A percentile compares a stretch with the other conserved stretches of the same genome.
Evolutionary conservation across 2,329 filamentous ascomycete genomes (phyloP).

Genomic region (Fusarium graminum): DNA sequence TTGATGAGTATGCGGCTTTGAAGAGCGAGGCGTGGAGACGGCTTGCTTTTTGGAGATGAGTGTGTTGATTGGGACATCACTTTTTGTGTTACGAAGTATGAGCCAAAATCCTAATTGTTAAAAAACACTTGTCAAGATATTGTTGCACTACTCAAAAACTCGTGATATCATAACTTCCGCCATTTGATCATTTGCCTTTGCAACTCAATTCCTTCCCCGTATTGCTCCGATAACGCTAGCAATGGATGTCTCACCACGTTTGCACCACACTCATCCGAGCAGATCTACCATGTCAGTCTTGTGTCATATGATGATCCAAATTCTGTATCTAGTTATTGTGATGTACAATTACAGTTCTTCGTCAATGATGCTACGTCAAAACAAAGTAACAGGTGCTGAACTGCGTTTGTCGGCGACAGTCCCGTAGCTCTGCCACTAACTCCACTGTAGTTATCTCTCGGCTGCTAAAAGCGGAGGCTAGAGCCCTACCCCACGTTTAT

Average conservation of each 20-base stretch:
- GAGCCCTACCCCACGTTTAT: background rate
- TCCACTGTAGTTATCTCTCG: background rate
- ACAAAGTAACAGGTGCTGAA: background rate
- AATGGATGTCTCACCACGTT: background rate
- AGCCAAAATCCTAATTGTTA: background rate
- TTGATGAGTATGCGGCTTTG: slow-evolving; percentile 50
- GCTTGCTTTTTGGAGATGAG: slow-evolving; percentile 47
- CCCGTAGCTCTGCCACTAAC: slow-evolving; percentile 19
- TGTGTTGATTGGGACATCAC: background rate
- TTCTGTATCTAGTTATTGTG: background rate
- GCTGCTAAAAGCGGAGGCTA: slow-evolving; percentile 2
- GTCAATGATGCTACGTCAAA: background rate
- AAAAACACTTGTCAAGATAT: background rate
- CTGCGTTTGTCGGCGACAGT: slow-evolving; percentile 5
- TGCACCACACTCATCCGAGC: slow-evolving; percentile 1
- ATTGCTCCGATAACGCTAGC: background rate
- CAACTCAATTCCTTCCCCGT: slow-evolving; percentile 16
- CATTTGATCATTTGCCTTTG: too few species aligned
- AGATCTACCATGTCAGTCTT: background rate
- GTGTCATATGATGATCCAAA: background rate
- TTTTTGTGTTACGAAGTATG: background rate
- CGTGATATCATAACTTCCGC: background rate
- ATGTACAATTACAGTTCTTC: background rate
- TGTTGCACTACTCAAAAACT: background rate
- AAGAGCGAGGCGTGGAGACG: slow-evolving; percentile 50